Evolutionary conservation across 2,329 filamentous ascomycete genomes (phyloP).

Genomic region (Alternaria sp.): DNA sequence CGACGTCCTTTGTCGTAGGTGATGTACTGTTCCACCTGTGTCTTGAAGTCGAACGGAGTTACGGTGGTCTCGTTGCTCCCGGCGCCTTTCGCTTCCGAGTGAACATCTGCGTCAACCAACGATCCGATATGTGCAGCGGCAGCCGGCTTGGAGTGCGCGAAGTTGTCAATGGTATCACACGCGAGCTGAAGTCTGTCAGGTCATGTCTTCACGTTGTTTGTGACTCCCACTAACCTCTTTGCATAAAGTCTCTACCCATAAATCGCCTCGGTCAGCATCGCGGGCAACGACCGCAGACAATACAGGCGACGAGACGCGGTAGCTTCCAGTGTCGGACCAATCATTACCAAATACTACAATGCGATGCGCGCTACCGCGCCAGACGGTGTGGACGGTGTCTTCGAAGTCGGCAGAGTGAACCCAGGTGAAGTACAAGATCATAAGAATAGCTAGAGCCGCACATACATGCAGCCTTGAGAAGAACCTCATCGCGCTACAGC

Average conservation of each 20-base stretch:
- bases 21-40: slow-evolving; percentile 49
- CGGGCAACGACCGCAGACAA: slow-evolving; percentile 30
- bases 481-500: slow-evolving; percentile 38
- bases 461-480: slow-evolving; percentile 42
- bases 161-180: slow-evolving; percentile 50
- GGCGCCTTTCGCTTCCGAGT: slow-evolving; percentile 32
- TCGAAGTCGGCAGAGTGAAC: slow-evolving; percentile 36
- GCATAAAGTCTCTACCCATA: slow-evolving; percentile 50
- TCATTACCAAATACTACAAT: slow-evolving; percentile 52
- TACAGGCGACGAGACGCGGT: slow-evolving; percentile 44
- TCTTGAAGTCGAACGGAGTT: slow-evolving; percentile 45
- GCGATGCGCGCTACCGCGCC: slow-evolving; percentile 39
- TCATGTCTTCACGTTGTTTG: not conserved
- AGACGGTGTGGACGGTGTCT: slow-evolving; percentile 38
- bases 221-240: slow-evolving; percentile 43
- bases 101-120: slow-evolving; percentile 43
- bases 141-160: slow-evolving; percentile 43
- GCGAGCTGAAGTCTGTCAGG: slow-evolving; percentile 43
- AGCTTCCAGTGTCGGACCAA: slow-evolving; percentile 50
- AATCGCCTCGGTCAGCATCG: slow-evolving; percentile 40
- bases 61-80: slow-evolving; percentile 28
- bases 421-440: slow-evolving; percentile 45
- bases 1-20: slow-evolving; percentile 31
- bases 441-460: slow-evolving; percentile 32
- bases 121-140: slow-evolving; percentile 36